Base-by-base conservation (phyloP, 177 flowering plant species). In the Vitis hybrid region DNA sequence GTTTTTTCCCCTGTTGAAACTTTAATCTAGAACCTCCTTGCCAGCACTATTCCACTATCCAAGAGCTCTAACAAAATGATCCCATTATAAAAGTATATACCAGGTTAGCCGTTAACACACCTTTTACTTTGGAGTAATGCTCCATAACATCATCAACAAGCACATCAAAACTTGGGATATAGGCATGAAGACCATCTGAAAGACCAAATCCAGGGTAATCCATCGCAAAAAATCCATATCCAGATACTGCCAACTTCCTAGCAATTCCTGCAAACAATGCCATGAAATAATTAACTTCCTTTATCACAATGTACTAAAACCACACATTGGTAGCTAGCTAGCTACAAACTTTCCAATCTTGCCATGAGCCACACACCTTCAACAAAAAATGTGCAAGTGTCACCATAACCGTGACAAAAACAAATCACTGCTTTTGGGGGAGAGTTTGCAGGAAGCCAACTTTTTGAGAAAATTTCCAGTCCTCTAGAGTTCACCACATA, bases 191-290 rank as follows among this genome's bases (percentile, higher is more conserved):
- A 75, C 99, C 98, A 72, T 91, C 97, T 19, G 98, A 96, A 72
- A 96, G 92, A 77, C 99, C 99, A 84, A 94, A 92, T 71, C 98
- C 98, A 1, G 97, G 98, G 76, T 89, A 92, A 78, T 96, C 99
- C 97, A 94, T 87, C 0, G 97, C 92, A 84, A 89, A 91, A 73
- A 94, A 92, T 59, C 90, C 98, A 88, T 89, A 96, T 28, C 98
- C 97, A 63, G 78, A 76, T 59, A 79, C 82, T 54, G 97, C 98
- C 50, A 96, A 76, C 79, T 88, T 96, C 78, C 90, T 89, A 31
- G 99, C 99, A 72, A 88, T 81, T 71, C 99, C 99, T 96, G 86
- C 60, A 74, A 77, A 67, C 24, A 61, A 64, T 71, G 22, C 50
- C 49, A 51, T 14, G 20, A 63, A 51, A 64, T 51, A 57, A 54